These are phyloP conservation scores for Chamaecrista fasciculata DNA, from an alignment of 306 rosid species.

Conservation along the genomic window DNA sequence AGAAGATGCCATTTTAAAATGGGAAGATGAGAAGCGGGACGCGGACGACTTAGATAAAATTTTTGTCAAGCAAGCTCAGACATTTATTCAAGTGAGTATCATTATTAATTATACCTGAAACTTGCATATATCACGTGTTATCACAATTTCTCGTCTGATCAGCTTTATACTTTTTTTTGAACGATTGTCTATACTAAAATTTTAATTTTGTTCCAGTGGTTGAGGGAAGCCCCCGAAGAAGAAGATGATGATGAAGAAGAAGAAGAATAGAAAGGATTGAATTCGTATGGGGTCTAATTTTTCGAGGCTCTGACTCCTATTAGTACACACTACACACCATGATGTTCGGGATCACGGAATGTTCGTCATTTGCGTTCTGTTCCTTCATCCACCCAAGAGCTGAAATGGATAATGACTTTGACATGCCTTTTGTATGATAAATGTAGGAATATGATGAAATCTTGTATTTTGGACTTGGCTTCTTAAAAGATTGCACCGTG, in stretches of 20 bases:
- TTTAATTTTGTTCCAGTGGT: constrained; percentile 55
- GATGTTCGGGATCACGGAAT: background rate
- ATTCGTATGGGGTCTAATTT: background rate
- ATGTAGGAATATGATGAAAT: background rate
- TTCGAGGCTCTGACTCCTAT: background rate
- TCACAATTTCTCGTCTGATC: constrained; percentile 2
- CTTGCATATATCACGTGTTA: background rate
- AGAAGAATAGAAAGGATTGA: constrained; percentile 31
- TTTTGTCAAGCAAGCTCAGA: constrained; percentile 71
- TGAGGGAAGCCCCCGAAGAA: constrained; percentile 83
- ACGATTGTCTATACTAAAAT: background rate
- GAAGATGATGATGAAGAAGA: constrained; percentile 63
- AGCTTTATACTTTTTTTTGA: background rate
- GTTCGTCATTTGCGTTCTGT: background rate
- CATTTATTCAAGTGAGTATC: constrained; percentile 63
- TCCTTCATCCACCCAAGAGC: constrained; percentile 7
- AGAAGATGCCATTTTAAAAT: constrained; percentile 87
- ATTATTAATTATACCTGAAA: background rate
- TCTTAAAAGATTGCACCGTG: no score
- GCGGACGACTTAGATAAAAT: constrained; percentile 83
- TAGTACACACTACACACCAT: background rate
- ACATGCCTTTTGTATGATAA: constrained; percentile 7
- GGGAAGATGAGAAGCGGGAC: constrained; percentile 83
- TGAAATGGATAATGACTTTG: constrained; percentile 4
- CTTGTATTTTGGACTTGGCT: background rate